A percentile compares a stretch with the other conserved stretches of the same genome.
Evolutionary conservation across 2,329 filamentous ascomycete genomes (phyloP).

Genomic region (Acephala macrosclerotiorum): DNA sequence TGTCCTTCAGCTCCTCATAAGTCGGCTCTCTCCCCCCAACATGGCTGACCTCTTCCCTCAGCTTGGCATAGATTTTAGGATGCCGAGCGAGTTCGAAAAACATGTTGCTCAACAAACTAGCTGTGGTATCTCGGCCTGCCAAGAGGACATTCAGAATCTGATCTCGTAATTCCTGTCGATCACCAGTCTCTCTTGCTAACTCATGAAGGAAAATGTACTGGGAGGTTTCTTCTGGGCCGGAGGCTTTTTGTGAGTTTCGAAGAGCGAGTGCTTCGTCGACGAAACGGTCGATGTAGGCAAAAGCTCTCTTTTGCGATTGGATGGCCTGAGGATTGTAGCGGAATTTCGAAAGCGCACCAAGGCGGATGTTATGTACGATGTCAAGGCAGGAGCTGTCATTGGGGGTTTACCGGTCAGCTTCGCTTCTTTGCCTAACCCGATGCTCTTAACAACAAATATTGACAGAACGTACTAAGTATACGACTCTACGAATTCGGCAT

Average conservation of each 20-base stretch:
- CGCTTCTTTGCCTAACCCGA: not conserved
- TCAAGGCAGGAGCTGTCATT: constrained; percentile 55
- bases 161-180: constrained; percentile 53
- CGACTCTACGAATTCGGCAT: constrained; percentile 48
- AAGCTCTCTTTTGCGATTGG: constrained; percentile 18
- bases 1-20: constrained; percentile 61
- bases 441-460: not conserved
- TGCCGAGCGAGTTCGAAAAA: constrained; percentile 55
- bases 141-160: constrained; percentile 61
- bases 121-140: constrained; percentile 65
- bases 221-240: not conserved
- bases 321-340: constrained; percentile 25
- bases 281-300: constrained; percentile 8
- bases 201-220: constrained; percentile 64
- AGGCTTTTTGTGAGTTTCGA: constrained; percentile 49
- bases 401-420: not conserved
- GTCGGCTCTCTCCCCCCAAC: constrained; percentile 40
- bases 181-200: constrained; percentile 55
- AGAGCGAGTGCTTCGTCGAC: constrained; percentile 1
- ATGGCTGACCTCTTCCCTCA: constrained; percentile 52
- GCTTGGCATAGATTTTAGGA: constrained; percentile 50
- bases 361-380: constrained; percentile 24
- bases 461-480: not conserved
- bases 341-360: constrained; percentile 30
- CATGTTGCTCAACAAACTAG: constrained; percentile 55